phyloP scores from a whole-genome alignment of 2,329 filamentous ascomycete genomes.

The Aureobasidium subglaciale region DNA sequence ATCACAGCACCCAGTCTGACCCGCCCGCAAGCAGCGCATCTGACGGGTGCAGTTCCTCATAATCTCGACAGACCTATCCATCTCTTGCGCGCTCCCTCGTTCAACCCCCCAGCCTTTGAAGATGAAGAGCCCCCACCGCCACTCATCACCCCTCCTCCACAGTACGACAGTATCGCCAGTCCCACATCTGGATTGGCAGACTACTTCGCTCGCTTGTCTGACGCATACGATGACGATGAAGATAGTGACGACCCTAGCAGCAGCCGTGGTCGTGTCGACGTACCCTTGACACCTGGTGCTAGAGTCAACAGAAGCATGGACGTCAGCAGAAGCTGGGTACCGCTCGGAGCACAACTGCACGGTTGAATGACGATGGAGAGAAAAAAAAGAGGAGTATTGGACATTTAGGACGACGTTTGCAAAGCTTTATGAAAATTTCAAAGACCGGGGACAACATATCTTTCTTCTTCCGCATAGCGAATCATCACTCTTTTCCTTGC shows the following conservation, averaged over 20 bases:
- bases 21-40: constrained; percentile 41
- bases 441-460: no score
- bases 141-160: constrained; percentile 71
- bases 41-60: constrained; percentile 37
- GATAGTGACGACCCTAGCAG: constrained; percentile 40
- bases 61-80: constrained; percentile 67
- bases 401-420: background rate
- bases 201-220: constrained; percentile 75
- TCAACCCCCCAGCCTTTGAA: constrained; percentile 81
- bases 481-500: no score
- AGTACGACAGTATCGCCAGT: constrained; percentile 73
- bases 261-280: constrained; percentile 39
- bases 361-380: background rate
- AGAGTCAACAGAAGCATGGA: constrained; percentile 60
- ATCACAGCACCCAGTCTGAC: constrained; percentile 42
- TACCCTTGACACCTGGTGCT: constrained; percentile 57
- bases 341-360: constrained; percentile 6
- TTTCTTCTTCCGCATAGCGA: no score
- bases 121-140: constrained; percentile 70
- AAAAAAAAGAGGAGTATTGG: background rate
- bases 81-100: constrained; percentile 73
- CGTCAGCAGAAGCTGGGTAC: constrained; percentile 47
- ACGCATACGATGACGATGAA: constrained; percentile 55
- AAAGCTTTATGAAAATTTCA: background rate
- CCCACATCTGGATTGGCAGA: constrained; percentile 67